These are phyloP conservation scores for Ustilago sp. DNA, from an alignment of 1,284 basidiomycete species.

Conservation along the genomic window DNA sequence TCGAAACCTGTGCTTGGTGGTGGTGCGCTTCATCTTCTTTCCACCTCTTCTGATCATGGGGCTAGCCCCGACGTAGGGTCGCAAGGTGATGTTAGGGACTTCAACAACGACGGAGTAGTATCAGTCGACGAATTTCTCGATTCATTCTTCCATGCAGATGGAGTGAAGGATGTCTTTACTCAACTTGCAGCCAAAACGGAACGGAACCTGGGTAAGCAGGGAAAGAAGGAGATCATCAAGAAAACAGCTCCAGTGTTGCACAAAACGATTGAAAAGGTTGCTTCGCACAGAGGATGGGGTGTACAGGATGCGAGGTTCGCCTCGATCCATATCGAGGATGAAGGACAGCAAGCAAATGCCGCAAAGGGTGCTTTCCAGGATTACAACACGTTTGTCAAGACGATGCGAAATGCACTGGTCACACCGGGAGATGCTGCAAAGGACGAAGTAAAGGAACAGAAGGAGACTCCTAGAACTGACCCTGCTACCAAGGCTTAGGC, in stretches of 20 bases:
- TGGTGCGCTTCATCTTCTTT: background rate
- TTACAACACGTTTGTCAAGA: constrained; percentile 48
- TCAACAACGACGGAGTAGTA: constrained; percentile 21
- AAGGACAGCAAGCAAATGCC: background rate
- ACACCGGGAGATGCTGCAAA: constrained; percentile 18
- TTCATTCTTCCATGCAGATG: constrained; percentile 41
- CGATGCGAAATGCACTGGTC: constrained; percentile 35
- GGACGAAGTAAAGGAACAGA: constrained; percentile 11
- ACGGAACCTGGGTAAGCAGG: constrained; percentile 11
- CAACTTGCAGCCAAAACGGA: constrained; percentile 11
- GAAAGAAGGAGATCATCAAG: constrained; percentile 46
- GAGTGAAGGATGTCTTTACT: constrained; percentile 19
- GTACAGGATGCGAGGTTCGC: constrained; percentile 33
- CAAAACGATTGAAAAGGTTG: constrained; percentile 42
- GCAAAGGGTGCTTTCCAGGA: constrained; percentile 22
- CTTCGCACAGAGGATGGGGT: constrained; percentile 36
- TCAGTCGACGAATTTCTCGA: constrained; percentile 36
- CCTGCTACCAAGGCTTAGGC: constrained; percentile 16
- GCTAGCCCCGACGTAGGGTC: background rate
- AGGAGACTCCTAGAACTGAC: constrained; percentile 9
- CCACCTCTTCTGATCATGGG: background rate
- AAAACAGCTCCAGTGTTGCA: constrained; percentile 29
- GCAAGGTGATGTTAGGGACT: constrained; percentile 7
- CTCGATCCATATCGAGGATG: constrained; percentile 11
- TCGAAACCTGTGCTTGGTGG: too few species aligned